Conservation (phyloP, 2,329 filamentous ascomycete genomes). For the Beauveria asiatica region DNA sequence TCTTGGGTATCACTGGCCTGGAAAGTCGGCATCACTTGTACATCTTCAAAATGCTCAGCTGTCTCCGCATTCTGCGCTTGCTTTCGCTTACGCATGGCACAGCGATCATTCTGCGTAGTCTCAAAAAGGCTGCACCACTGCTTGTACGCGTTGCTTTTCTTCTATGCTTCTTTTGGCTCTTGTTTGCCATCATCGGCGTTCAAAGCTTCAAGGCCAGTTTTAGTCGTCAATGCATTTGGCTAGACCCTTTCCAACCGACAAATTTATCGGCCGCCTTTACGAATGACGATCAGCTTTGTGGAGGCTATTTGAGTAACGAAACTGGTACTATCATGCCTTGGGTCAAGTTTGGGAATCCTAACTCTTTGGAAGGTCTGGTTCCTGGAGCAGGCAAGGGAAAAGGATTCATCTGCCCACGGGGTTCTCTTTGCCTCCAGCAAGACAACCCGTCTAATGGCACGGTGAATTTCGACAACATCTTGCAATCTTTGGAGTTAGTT, state of each 20-base stretch:
- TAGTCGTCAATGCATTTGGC: conserved; percentile 69
- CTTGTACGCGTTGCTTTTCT: conserved; percentile 90
- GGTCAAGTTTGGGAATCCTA: conserved; percentile 37
- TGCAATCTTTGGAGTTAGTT: conserved; percentile 84
- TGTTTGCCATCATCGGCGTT: conserved; percentile 93
- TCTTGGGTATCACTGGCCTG: conserved; percentile 59
- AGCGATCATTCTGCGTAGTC: conserved; percentile 83
- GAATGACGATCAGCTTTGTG: conserved; percentile 70
- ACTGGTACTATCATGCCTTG: conserved; percentile 57
- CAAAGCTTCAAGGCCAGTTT: conserved; percentile 90
- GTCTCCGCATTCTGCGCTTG: conserved; percentile 84
- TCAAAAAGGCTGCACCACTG: conserved; percentile 90
- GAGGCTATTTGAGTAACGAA: conserved; percentile 61
- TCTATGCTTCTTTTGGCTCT: conserved; percentile 92
- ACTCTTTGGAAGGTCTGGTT: conserved; percentile 37
- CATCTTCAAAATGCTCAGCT: conserved; percentile 94
- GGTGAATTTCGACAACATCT: conserved; percentile 89
- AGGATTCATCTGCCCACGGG: conserved; percentile 78
- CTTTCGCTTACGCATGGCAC: conserved; percentile 89
- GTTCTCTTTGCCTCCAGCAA: conserved; percentile 75
- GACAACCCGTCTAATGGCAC: conserved; percentile 75
- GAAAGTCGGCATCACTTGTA: conserved; percentile 68
- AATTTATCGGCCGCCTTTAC: conserved; percentile 49
- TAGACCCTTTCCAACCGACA: conserved; percentile 52
- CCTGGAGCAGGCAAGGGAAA: conserved; percentile 53